Evolutionary conservation across 2,329 filamentous ascomycete genomes (phyloP).

Genomic region (Aspergillus spinulosporus): DNA sequence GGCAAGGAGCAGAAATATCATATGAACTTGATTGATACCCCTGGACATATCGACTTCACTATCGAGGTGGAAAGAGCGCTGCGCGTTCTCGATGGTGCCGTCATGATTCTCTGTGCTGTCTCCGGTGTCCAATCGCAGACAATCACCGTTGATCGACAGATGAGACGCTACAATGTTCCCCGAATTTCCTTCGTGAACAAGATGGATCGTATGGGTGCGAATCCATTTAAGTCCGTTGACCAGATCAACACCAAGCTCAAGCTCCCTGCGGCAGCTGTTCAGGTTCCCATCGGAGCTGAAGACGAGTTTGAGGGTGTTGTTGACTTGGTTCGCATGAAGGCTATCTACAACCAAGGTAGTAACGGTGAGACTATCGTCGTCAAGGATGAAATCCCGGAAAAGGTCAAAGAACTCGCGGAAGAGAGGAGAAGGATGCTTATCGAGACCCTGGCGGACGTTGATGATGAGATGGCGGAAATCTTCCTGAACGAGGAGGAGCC

Average conservation of each 20-base stretch:
- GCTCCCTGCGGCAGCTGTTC: conserved; percentile 86
- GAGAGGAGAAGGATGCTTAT: conserved; percentile 85
- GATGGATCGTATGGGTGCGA: conserved; percentile 98
- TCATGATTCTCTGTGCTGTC: conserved; percentile 98
- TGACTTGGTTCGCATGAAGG: conserved; percentile 87
- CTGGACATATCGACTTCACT: conserved; percentile 98
- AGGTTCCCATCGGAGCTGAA: conserved; percentile 90
- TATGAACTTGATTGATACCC: conserved; percentile 97
- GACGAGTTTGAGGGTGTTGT: conserved; percentile 91
- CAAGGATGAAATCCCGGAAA: conserved; percentile 76
- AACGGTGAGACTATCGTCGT: conserved; percentile 75
- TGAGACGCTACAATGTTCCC: conserved; percentile 97
- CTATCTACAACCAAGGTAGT: conserved; percentile 86
- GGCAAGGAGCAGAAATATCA: conserved; percentile 90
- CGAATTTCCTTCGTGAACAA: conserved; percentile 98
- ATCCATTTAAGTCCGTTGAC: conserved; percentile 95
- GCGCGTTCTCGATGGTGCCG: conserved; percentile 90
- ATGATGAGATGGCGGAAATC: conserved; percentile 94
- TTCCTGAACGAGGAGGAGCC: conserved; percentile 87
- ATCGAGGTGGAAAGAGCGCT: conserved; percentile 97
- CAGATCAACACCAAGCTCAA: conserved; percentile 97
- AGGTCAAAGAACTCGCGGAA: conserved; percentile 71
- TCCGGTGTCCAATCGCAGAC: conserved; percentile 97
- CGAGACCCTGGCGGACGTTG: conserved; percentile 93
- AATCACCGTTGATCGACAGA: conserved; percentile 96